Conservation (phyloP, 2,329 filamentous ascomycete species). For the Zymoseptoria crescenta region DNA sequence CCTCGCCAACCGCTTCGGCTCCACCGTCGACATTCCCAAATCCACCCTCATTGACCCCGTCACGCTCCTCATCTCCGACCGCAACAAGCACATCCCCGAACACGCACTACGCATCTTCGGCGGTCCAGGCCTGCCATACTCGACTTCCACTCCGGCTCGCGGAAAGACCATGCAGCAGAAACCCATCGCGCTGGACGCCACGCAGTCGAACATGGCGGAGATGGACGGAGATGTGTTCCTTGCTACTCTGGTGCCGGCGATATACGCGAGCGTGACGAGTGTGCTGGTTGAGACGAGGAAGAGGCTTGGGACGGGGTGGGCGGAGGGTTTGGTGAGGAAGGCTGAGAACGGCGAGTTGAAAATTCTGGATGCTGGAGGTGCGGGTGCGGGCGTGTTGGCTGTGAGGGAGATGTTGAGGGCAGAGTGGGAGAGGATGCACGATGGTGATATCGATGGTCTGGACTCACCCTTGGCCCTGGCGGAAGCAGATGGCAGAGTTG, state of each 20-base stretch:
- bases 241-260: conserved; percentile 59
- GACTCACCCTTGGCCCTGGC: conserved; percentile 21
- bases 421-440: conserved; percentile 66
- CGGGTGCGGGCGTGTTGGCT: conserved; percentile 64
- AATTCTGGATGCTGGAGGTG: conserved; percentile 67
- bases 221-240: conserved; percentile 70
- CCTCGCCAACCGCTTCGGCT: conserved; percentile 64
- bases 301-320: conserved; percentile 63
- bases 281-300: conserved; percentile 66
- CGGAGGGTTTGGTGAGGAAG: conserved; percentile 54
- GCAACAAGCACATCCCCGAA: conserved; percentile 63
- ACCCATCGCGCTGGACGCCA: conserved; percentile 56
- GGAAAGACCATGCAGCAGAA: conserved; percentile 54
- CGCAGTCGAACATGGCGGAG: conserved; percentile 59
- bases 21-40: conserved; percentile 67
- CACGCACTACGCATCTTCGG: conserved; percentile 70
- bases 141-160: conserved; percentile 58
- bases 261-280: conserved; percentile 61
- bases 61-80: conserved; percentile 53
- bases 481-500: conserved; percentile 28
- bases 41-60: conserved; percentile 64
- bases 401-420: conserved; percentile 72
- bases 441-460: conserved; percentile 17
- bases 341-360: conserved; percentile 48
- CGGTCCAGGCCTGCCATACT: conserved; percentile 66